These are phyloP conservation scores for Botrytis pseudocinerea DNA, from an alignment of 2,329 filamentous ascomycete species.

Conservation along the genomic window DNA sequence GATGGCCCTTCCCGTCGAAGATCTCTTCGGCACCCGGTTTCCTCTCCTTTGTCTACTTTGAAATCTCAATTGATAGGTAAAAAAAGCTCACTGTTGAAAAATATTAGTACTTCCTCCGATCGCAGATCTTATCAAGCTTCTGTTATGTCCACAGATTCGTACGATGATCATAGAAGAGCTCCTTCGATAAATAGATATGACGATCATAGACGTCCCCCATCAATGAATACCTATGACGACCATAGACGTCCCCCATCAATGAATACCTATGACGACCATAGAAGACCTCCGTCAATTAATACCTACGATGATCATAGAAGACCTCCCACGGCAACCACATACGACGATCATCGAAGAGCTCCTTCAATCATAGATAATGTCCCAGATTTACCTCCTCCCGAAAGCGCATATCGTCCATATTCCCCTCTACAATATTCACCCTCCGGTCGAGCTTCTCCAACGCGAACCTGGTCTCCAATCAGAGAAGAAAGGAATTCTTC, in stretches of 20 bases:
- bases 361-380: constrained; percentile 58
- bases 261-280: background rate
- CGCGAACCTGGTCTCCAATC: constrained; percentile 60
- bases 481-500: constrained; percentile 44
- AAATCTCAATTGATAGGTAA: constrained; percentile 29
- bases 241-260: background rate
- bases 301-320: constrained; percentile 30
- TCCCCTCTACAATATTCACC: constrained; percentile 47
- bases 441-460: constrained; percentile 52
- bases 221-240: constrained; percentile 1
- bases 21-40: constrained; percentile 33
- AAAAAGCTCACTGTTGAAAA: constrained; percentile 35
- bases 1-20: constrained; percentile 51
- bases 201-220: background rate
- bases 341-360: constrained; percentile 39
- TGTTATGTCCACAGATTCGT: constrained; percentile 47
- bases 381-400: constrained; percentile 61
- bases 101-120: constrained; percentile 36
- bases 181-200: constrained; percentile 14
- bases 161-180: constrained; percentile 10
- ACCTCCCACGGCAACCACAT: constrained; percentile 46
- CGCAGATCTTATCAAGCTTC: constrained; percentile 52
- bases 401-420: constrained; percentile 59
- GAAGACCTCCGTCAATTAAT: constrained; percentile 40
- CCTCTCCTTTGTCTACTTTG: constrained; percentile 43